Evolutionary conservation across 176 grass and related monocot genomes (phyloP), one percentile per base, ranked within the genome.

Genomic region (Aegilops bicornis): DNA sequence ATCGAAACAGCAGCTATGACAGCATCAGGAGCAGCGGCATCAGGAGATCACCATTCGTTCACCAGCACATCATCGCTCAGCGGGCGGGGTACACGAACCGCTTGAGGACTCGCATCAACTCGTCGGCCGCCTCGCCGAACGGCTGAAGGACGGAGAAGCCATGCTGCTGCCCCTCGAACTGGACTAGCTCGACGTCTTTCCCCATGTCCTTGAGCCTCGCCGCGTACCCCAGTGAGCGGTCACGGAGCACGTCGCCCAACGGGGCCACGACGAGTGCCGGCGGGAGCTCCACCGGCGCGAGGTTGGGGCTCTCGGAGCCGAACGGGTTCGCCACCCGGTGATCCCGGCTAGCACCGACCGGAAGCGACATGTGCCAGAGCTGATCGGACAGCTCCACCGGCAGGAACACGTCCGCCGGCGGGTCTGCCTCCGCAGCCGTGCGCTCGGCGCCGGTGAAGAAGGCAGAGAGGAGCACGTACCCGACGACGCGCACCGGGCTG

Each of bases 351-450:
- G 69, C 74, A 4, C 86, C 92, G 0, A 23, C 31, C 37, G 87
- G 92, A 29, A 94, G 79, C 10, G 92, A 87, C 8, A 94, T 87
- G 74, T 64, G 70, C 92, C 92, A 94, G 31, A 87, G 84, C 84
- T 87, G 68, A 2, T 77, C 73, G 27, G 13, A 9, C 8, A 31
- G 6, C 16, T 56, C 16, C 16, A 56, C 8, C 9, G 73, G 30
- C 16, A 77, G 73, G 16, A 16, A 56, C 27, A 22, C 8, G 27
- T 22, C 73, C 27, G 27, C 0, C 4, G 73, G 47, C 8, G 25
- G 27, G 4, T 56, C 0, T 2, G 17, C 0, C 73, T 76, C 45
- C 8, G 45, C 27, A 4, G 45, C 4, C 45, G 73, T 76, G 45
- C 73, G 43, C 27, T 54, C 25, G 16, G 16, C 16, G 45, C 73